Conservation (phyloP, 768 basidiomycete species). For the Lactarius akahatsu region DNA sequence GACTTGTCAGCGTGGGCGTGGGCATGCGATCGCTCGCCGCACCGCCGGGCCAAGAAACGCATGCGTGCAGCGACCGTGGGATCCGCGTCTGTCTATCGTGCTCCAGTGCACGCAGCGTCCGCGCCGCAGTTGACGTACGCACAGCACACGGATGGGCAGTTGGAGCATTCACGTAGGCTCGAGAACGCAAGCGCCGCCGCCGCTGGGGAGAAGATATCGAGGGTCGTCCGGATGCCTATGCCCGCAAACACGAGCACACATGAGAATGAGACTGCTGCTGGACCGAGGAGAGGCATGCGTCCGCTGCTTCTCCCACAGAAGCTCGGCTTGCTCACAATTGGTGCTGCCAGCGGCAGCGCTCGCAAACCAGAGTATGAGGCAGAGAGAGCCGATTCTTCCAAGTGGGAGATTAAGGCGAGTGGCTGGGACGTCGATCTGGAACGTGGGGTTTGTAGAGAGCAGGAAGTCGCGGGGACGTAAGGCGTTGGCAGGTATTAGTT, state of each 20-base stretch:
- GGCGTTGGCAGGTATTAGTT: not conserved
- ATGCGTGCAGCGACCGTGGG: not conserved
- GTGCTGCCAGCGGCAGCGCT: conserved; percentile 1
- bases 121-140: conserved; percentile 20
- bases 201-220: not conserved
- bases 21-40: conserved; percentile 14
- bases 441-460: conserved; percentile 8
- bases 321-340: conserved; percentile 21
- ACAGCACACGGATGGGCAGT: conserved; percentile 1
- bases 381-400: conserved; percentile 25
- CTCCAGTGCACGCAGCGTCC: conserved; percentile 13
- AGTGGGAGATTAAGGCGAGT: not conserved
- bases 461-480: not conserved
- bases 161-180: conserved; percentile 20
- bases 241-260: not conserved
- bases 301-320: conserved; percentile 32
- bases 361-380: conserved; percentile 16
- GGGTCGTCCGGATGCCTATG: not conserved
- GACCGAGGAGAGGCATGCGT: conserved; percentile 27
- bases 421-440: conserved; percentile 21
- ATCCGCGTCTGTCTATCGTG: conserved; percentile 5
- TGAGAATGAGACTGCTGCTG: not conserved
- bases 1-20: conserved; percentile 24
- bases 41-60: conserved; percentile 2
- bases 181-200: not conserved